Conservation (phyloP, 2,329 filamentous ascomycete species). For the Pyricularia grisea region DNA sequence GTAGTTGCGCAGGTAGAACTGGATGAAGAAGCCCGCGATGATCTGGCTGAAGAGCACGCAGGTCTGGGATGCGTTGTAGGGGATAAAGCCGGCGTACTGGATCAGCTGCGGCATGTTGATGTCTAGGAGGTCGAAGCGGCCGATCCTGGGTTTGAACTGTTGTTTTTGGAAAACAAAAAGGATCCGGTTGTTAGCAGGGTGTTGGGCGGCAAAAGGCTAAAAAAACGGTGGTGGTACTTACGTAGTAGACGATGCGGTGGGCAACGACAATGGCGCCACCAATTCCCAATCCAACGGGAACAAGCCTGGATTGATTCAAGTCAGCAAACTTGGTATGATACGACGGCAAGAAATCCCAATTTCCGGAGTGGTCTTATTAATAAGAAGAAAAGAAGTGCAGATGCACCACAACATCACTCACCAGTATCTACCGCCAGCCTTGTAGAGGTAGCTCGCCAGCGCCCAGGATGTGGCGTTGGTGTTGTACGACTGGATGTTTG, state of each 20-base stretch:
- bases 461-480: neutral
- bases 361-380: no score
- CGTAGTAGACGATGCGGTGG: conserved; percentile 32
- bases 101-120: conserved; percentile 46
- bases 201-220: neutral
- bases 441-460: neutral
- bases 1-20: conserved; percentile 44
- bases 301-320: neutral
- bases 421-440: neutral
- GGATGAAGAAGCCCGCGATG: conserved; percentile 33
- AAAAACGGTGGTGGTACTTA: conserved; percentile 15
- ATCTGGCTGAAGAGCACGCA: conserved; percentile 40
- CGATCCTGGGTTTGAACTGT: conserved; percentile 37
- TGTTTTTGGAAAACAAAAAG: conserved; percentile 5
- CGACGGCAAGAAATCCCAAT: no score
- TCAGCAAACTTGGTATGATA: neutral
- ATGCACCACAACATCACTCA: neutral
- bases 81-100: conserved; percentile 43
- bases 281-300: neutral
- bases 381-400: no score
- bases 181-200: neutral
- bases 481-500: neutral
- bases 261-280: conserved; percentile 8
- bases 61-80: conserved; percentile 45
- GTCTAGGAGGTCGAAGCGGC: conserved; percentile 27